Base-by-base conservation (phyloP, 1,284 basidiomycete species). In the Fomitopsis palustris region DNA sequence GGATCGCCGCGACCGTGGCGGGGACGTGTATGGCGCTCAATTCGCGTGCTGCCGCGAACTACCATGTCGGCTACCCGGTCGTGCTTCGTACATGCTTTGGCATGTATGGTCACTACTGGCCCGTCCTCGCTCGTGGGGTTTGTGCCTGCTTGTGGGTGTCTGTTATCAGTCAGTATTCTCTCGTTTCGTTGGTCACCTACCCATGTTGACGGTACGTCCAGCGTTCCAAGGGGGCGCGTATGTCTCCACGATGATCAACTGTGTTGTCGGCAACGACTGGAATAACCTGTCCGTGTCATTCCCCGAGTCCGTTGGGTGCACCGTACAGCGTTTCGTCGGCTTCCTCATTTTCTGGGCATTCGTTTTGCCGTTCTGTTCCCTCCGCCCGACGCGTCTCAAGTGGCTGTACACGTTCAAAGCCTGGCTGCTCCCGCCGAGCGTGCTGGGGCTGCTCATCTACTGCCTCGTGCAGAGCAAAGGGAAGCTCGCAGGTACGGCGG, bases 41-140 rank as follows among this genome's bases (percentile, higher is more conserved):
- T 65, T 77, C 74, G 51, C 69, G 73, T 58, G 72, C 77, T 27
- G 79, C 79, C 3, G 76, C 78, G 0, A 72, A 70, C 45, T 75
- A 79, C 53, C 78, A 78, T 64, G 75, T 78, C 2, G 78, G 78
- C 10, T 82, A 81, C 65, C 75, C 80, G 0, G 73, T 81, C 59
- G 70, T 79, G 16, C 72, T 76, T 4, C 69, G 81, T 7, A 75
- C 76, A 0, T 75, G 73, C 5, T 81, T 75, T 61, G 81, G 81
- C 2, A 79, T 79, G 71, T 78, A 74, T 53, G 74, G 80, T 12
- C 65, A 67, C 53, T 67, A 73, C 59, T 77, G 75, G 65, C 75
- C 76, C 12, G 75, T 82, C 53, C 62, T 81, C 27, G 75, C 77
- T 16, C 75, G 80, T 16, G 73, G 74, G 58, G 70, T 79, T 29